A percentile compares a stretch with the other conserved stretches of the same genome.
Evolutionary conservation across 345 rosid species (phyloP).

Genomic region (Passiflora organensis): DNA sequence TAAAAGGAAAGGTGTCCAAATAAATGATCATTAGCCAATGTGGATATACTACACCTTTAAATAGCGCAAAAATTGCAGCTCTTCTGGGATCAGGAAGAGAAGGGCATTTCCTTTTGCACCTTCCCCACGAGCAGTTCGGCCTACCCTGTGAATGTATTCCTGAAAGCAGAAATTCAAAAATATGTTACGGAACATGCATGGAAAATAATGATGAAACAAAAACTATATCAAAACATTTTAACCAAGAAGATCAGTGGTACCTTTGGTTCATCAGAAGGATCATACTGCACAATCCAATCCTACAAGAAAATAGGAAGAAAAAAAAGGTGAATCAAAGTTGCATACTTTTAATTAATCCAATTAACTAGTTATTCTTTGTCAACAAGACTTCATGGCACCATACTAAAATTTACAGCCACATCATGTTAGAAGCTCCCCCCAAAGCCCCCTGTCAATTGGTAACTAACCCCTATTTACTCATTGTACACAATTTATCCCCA

Average conservation of each 20-base stretch:
- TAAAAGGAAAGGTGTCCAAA: too few relatives aligned
- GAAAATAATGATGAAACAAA: not conserved
- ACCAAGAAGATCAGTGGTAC: constrained; percentile 22
- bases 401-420: too few relatives aligned
- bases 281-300: constrained; percentile 99
- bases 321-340: not conserved
- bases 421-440: too few relatives aligned
- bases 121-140: constrained; percentile 99
- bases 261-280: constrained; percentile 99
- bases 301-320: constrained; percentile 22
- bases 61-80: constrained; percentile 77
- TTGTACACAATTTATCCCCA: too few relatives aligned
- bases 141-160: constrained; percentile 99
- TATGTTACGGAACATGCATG: constrained; percentile 6
- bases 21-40: too few relatives aligned
- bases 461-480: too few relatives aligned
- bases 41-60: constrained; percentile 51
- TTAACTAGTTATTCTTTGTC: too few relatives aligned
- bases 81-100: constrained; percentile 88
- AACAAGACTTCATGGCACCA: too few relatives aligned
- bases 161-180: constrained; percentile 28
- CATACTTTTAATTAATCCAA: too few relatives aligned
- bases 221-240: not conserved
- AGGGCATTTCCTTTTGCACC: constrained; percentile 93
- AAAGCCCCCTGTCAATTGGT: too few relatives aligned